Evolutionary conservation across 164 flowering plant species (phyloP), one percentile per base, ranked within the genome.

Genomic region (Nymphaea colorata): DNA sequence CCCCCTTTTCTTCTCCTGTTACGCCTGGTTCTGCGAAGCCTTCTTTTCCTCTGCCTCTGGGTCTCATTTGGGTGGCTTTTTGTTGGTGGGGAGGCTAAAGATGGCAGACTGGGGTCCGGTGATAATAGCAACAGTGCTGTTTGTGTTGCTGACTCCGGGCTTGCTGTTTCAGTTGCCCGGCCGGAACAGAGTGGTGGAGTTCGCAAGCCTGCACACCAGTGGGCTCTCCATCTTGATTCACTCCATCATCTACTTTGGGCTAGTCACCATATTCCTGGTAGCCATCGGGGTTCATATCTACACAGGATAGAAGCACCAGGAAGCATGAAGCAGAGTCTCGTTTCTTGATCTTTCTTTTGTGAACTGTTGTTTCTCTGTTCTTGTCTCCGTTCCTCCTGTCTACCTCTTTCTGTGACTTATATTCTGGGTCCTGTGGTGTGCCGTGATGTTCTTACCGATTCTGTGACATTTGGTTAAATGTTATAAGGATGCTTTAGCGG

Each of bases 71-170:
- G 36, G 36, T 25, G 36, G 59, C 12, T 10, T 55, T 55, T 55
- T 55, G 66, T 6, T 8, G 66, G 15, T 8, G 11, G 16, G 16
- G 61, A 41, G 25, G 17, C 18, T 6, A 17, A 41, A 18, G 57
- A 83, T 80, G 87, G 88, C 83, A 42, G 93, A 83, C 68, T 84
- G 90, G 88, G 93, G 86, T 0, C 87, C 88, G 3, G 88, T 85
- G 59, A 71, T 85, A 60, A 73, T 85, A 59, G 88, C 83, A 2
- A 79, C 83, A 74, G 82, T 85, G 59, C 83, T 87, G 73, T 87
- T 87, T 44, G 84, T 87, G 78, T 66, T 87, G 70, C 51, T 84
- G 67, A 74, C 84, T 0, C 90, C 93, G 41, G 87, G 93, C 6
- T 66, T 87, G 70, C 63, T 87, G 75, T 85, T 83, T 66, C 93